phyloP scores from a whole-genome alignment of 495 filamentous ascomycete species.

The Penicillium dipodomyicola region DNA sequence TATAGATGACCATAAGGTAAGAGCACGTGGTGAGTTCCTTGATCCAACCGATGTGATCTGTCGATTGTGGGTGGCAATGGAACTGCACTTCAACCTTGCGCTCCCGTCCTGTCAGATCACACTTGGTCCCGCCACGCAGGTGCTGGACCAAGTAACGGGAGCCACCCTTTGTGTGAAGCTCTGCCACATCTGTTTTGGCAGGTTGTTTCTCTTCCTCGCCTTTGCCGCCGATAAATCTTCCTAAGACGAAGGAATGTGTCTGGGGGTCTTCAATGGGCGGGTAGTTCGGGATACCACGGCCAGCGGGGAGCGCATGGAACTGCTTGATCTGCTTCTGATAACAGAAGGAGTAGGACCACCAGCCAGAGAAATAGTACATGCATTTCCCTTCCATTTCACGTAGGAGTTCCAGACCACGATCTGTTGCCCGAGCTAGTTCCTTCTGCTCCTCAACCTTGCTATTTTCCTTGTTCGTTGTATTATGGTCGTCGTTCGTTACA shows the following conservation, averaged over 20 bases:
- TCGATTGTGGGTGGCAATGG: constrained; percentile 80
- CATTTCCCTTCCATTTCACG: constrained; percentile 81
- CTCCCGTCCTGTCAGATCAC: constrained; percentile 84
- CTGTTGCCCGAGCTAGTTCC: constrained; percentile 78
- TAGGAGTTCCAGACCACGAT: constrained; percentile 86
- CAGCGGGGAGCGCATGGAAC: constrained; percentile 77
- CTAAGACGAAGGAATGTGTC: constrained; percentile 78
- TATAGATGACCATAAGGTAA: constrained; percentile 94
- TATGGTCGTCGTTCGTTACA: constrained; percentile 47
- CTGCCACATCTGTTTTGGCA: constrained; percentile 46
- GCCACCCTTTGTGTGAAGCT: constrained; percentile 77
- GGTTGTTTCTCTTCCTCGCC: constrained; percentile 22
- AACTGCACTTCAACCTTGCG: constrained; percentile 88
- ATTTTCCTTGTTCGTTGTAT: constrained; percentile 54
- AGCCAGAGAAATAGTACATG: constrained; percentile 86
- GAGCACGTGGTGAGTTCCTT: constrained; percentile 93
- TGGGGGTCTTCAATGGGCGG: constrained; percentile 71
- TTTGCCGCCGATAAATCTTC: constrained; percentile 47
- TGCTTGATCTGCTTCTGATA: constrained; percentile 85
- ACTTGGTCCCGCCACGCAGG: constrained; percentile 79
- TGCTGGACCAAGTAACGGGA: constrained; percentile 89
- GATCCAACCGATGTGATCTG: constrained; percentile 88
- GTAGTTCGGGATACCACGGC: constrained; percentile 62
- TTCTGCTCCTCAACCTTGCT: constrained; percentile 70
- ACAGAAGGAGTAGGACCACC: constrained; percentile 98